Base-by-base conservation (phyloP, 805 yeast species). In the Saccharomycopsis oosterbeekiorum region DNA sequence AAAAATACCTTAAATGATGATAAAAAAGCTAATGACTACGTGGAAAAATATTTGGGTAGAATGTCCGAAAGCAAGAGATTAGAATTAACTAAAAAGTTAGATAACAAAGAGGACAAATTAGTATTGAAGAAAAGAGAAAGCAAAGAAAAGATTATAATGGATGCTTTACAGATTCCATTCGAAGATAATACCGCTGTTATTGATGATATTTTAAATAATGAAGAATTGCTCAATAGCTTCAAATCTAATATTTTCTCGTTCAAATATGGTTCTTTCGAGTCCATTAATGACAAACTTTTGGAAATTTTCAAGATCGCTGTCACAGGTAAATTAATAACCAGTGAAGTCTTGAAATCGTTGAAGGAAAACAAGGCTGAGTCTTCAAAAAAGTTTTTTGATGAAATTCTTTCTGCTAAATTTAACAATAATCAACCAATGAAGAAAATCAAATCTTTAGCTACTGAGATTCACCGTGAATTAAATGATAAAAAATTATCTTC, bases 1-100 rank as follows among this genome's bases (percentile, higher is more conserved):
- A 77, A 78, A 26, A 72, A 76, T 41, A 91, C 42, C 11, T 59
- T 60, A 39, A 54, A 14, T 10, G 55, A 63, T 42, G 40, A 86
- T 63, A 76, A 74, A 62, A 57, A 77, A 80, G 68, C 91, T 91
- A 43, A 75, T 75, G 68, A 78, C 74, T 57, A 58, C 59, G 62
- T 60, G 36, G 24, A 53, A 42, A 40, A 42, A 53, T 58, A 57
- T 29, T 12, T 58, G 34, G 15, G 62, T 40, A 21, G 55, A 26
- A 36, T 59, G 17, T 34, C 42, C 76, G 61, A 74, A 74, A 63
- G 73, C 74, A 67, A 58, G 65, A 50, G 63, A 56, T 61, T 29
- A 70, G 65, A 70, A 76, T 36, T 59, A 43, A 67, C 71, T 54
- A 66, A 70, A 63, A 66, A 67, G 34, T 71, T 65, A 69, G 79